Conservation (phyloP, 192 early-diverging fungal species). For the Borealophlyctis nickersoniae region DNA sequence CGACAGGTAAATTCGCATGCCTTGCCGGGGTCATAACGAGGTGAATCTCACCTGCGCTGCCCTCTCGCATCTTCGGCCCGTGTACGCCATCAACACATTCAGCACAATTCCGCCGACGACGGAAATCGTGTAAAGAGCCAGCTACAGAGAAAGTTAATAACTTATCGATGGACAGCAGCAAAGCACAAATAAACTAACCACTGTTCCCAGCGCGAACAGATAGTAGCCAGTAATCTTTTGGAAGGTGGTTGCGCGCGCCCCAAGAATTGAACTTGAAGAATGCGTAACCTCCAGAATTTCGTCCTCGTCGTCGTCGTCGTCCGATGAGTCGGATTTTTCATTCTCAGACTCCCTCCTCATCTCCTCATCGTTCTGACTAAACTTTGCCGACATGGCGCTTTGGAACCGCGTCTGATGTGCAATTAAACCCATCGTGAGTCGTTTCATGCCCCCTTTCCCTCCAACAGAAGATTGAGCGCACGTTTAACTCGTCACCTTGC, state of each 20-base stretch:
- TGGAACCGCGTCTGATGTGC: no score
- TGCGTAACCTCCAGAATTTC: neutral
- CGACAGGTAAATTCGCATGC: no score
- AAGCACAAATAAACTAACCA: constrained; percentile 1
- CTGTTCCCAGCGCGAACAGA: neutral
- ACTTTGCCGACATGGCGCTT: no score
- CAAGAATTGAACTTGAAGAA: neutral
- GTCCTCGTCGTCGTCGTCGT: neutral
- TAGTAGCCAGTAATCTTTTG: neutral
- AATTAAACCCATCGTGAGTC: no score
- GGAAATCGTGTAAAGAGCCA: neutral
- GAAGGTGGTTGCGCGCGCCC: neutral
- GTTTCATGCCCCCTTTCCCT: no score
- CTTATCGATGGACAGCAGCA: no score
- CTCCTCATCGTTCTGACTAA: neutral
- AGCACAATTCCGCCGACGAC: neutral
- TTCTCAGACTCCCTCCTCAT: neutral
- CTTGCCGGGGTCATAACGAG: no score
- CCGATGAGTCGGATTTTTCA: no score
- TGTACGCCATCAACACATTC: neutral
- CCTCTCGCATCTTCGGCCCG: neutral
- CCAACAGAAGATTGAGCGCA: no score
- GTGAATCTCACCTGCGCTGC: neutral
- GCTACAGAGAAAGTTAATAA: neutral
- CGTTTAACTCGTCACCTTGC: neutral